These are phyloP conservation scores for Asclepias syriaca DNA, from an alignment of 257 asterid species.

Conservation along the genomic window DNA sequence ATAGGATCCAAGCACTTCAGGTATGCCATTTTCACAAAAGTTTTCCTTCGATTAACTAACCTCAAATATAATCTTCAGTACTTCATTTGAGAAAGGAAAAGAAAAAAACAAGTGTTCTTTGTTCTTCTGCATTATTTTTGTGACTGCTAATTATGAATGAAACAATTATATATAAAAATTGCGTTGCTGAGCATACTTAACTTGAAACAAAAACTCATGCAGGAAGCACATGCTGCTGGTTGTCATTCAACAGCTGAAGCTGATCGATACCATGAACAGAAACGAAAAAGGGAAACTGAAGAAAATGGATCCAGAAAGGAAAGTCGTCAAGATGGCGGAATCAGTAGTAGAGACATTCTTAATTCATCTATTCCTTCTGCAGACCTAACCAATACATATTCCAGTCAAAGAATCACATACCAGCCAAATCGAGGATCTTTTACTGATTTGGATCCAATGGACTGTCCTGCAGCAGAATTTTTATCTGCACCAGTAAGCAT, in stretches of 20 bases:
- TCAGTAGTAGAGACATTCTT: constrained; percentile 46
- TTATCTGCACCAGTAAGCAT: constrained; percentile 69
- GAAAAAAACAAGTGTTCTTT: neutral
- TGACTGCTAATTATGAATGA: neutral
- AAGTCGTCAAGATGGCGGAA: constrained; percentile 49
- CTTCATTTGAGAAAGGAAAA: neutral
- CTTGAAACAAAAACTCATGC: constrained; percentile 18
- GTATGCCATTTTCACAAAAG: constrained; percentile 19
- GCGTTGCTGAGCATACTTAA: neutral
- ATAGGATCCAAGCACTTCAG: constrained; percentile 68
- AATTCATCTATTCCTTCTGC: constrained; percentile 49
- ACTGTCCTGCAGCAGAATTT: constrained; percentile 41
- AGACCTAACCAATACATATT: constrained; percentile 44
- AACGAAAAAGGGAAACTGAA: constrained; percentile 47
- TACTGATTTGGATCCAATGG: constrained; percentile 31
- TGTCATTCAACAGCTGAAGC: constrained; percentile 67
- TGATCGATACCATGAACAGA: constrained; percentile 56
- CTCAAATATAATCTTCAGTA: neutral
- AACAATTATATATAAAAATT: neutral
- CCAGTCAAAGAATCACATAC: constrained; percentile 41
- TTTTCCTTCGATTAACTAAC: too few species aligned
- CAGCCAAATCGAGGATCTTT: constrained; percentile 36
- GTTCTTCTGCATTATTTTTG: neutral
- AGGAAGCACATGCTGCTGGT: constrained; percentile 84
- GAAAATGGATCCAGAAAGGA: constrained; percentile 42